Percentiles rank a stretch among this genome's conserved stretches.
These are phyloP conservation scores for Suhomyces atakaporum DNA, from an alignment of 1,139 yeast species.

Conservation along the genomic window DNA sequence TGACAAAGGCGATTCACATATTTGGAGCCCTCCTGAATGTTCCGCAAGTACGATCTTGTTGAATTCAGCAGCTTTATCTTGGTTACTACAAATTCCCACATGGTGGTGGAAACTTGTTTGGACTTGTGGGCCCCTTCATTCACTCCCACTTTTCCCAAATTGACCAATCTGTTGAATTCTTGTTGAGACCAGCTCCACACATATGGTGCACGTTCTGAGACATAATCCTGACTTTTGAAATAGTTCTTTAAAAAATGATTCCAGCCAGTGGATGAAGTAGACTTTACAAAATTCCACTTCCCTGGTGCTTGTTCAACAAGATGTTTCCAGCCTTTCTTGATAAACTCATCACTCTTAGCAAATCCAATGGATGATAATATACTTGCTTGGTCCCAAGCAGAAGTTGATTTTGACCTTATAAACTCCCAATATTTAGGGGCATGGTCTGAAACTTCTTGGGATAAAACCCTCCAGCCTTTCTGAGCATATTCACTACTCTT, in stretches of 20 bases:
- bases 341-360: background rate
- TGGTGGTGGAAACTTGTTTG: background rate
- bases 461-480: no score
- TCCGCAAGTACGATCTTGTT: background rate
- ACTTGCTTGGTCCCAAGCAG: background rate
- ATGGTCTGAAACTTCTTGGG: no score
- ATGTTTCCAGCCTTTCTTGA: background rate
- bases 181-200: background rate
- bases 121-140: background rate
- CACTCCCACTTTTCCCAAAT: background rate
- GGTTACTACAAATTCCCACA: no score
- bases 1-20: constrained; percentile 7
- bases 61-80: no score
- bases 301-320: background rate
- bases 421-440: no score
- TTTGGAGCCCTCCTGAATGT: constrained; percentile 5
- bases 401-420: no score
- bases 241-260: background rate
- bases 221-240: background rate
- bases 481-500: background rate
- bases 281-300: background rate
- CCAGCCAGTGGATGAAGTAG: background rate
- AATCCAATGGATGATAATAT: background rate
- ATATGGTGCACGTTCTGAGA: background rate
- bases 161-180: background rate